These are phyloP conservation scores for Alternaria solani DNA, from an alignment of 2,329 filamentous ascomycete species.

Conservation along the genomic window DNA sequence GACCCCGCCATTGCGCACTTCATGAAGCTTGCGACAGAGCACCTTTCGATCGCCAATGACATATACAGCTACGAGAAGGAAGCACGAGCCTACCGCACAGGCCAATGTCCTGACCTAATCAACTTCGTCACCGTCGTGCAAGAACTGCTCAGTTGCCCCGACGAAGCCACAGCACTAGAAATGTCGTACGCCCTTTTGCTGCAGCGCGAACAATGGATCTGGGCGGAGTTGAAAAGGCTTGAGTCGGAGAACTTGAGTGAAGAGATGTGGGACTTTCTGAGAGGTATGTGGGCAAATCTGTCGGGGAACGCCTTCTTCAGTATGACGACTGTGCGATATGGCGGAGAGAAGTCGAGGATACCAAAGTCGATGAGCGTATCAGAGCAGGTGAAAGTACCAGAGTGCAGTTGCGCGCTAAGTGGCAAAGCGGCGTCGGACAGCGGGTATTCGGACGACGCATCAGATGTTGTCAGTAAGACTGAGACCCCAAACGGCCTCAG, in stretches of 20 bases:
- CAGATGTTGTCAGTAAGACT: not conserved
- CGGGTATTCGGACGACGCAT: not conserved
- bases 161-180: not conserved
- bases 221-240: not conserved
- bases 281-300: not conserved
- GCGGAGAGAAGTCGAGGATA: not conserved
- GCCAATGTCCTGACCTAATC: not conserved
- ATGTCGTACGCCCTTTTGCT: not conserved
- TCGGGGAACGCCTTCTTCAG: not conserved
- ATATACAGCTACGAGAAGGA: not conserved
- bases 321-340: constrained; percentile 2
- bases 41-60: not conserved
- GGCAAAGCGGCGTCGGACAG: not conserved
- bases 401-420: not conserved
- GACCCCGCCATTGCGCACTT: not conserved
- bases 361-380: not conserved
- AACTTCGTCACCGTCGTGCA: not conserved
- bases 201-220: not conserved
- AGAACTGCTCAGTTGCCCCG: not conserved
- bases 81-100: not conserved
- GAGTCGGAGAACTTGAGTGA: not conserved
- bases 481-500: not conserved
- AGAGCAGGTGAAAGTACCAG: not conserved
- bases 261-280: not conserved
- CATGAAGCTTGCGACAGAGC: not conserved